phyloP scores from a whole-genome alignment of 108 stramenopile genomes.

The Licmophora abbreviata region DNA sequence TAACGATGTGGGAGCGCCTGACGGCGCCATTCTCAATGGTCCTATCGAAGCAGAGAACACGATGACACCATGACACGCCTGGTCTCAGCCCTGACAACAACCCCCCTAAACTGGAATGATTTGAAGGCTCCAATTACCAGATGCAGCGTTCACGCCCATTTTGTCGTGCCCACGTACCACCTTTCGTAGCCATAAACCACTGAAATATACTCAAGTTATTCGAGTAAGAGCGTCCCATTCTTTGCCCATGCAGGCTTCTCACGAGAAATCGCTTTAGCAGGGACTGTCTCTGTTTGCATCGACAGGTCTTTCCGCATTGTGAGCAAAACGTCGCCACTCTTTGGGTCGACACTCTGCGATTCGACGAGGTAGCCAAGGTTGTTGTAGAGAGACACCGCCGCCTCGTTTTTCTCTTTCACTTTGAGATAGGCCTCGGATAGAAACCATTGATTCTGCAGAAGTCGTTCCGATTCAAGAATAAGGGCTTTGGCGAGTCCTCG shows the following conservation, averaged over 20 bases:
- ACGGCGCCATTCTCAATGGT: not conserved
- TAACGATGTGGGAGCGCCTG: not conserved
- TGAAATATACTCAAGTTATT: no score
- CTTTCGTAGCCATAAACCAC: no score
- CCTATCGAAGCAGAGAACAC: no score
- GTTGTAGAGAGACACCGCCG: conserved; percentile 46
- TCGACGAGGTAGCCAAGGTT: conserved; percentile 34
- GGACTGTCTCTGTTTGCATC: not conserved
- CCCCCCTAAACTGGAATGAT: no score
- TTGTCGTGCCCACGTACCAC: no score
- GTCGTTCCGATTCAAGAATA: conserved; percentile 40
- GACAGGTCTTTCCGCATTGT: conserved; percentile 19
- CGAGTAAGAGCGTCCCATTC: no score
- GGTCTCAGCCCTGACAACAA: no score
- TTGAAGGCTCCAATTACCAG: no score
- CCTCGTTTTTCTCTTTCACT: conserved; percentile 39
- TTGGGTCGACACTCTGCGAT: conserved; percentile 10
- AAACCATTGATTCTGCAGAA: conserved; percentile 4
- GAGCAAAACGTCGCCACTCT: conserved; percentile 13
- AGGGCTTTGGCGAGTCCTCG: conserved; percentile 53
- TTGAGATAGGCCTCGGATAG: conserved; percentile 30
- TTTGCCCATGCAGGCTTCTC: no score
- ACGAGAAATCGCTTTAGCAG: no score
- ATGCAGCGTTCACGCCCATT: no score
- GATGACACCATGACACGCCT: no score